A percentile compares a stretch with the other conserved stretches of the same genome.
Conservation (phyloP, 2,329 filamentous ascomycete species). For the Lasiodiplodia citricola region DNA sequence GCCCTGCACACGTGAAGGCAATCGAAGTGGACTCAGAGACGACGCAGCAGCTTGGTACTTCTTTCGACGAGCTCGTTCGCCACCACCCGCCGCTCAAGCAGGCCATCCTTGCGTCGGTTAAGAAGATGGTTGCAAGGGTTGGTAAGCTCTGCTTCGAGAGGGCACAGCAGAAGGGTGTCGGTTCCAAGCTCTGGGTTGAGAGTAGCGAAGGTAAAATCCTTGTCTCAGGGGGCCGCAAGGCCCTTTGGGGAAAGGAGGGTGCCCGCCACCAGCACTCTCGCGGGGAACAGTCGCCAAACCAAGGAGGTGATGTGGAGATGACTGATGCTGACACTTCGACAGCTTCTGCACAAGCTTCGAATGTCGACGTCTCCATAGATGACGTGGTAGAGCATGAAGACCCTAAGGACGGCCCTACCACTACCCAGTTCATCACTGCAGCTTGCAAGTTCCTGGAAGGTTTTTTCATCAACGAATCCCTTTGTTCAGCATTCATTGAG, state of each 20-base stretch:
- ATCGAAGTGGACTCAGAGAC: slow-evolving; percentile 78
- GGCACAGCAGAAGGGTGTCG: slow-evolving; percentile 71
- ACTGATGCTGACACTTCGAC: slow-evolving; percentile 51
- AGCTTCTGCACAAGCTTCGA: slow-evolving; percentile 9
- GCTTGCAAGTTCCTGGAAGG: slow-evolving; percentile 77
- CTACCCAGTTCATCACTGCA: slow-evolving; percentile 74
- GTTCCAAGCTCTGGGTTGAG: slow-evolving; percentile 76
- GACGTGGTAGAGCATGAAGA: slow-evolving; percentile 56
- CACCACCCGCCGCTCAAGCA: slow-evolving; percentile 87
- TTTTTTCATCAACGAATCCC: slow-evolving; percentile 74
- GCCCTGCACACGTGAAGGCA: slow-evolving; percentile 82
- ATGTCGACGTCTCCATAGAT: slow-evolving; percentile 37
- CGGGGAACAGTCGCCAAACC: slow-evolving; percentile 13
- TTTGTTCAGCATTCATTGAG: slow-evolving; percentile 77
- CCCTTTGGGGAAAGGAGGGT: slow-evolving; percentile 51
- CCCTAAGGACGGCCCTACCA: slow-evolving; percentile 57
- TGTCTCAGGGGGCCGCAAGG: slow-evolving; percentile 61
- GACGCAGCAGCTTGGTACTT: slow-evolving; percentile 75
- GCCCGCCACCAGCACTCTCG: slow-evolving; percentile 29
- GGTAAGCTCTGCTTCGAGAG: slow-evolving; percentile 74
- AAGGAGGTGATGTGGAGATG: slow-evolving; percentile 67
- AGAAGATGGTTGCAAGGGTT: slow-evolving; percentile 87
- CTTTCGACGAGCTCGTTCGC: slow-evolving; percentile 91
- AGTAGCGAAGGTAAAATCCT: slow-evolving; percentile 63
- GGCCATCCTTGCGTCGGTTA: slow-evolving; percentile 81